phyloP scores from a whole-genome alignment of 805 yeast genomes.

The Maudiozyma pseudohumilis region DNA sequence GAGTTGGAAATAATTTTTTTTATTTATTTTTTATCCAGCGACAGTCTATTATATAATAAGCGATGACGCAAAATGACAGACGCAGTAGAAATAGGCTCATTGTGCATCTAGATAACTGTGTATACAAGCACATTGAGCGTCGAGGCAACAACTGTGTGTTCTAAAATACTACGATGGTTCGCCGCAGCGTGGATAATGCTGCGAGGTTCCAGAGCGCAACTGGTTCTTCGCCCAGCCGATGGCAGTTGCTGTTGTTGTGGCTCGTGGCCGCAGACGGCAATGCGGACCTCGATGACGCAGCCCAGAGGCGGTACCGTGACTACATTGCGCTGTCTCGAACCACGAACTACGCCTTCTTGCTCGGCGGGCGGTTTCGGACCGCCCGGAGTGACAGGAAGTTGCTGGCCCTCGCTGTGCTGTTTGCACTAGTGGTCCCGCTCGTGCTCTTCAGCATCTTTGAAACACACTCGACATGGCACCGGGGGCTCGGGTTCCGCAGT shows the following conservation, averaged over 20 bases:
- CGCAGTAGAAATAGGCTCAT: too few relatives aligned
- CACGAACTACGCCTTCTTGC: constrained; percentile 38
- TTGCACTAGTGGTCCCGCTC: constrained; percentile 34
- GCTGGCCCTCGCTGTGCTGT: constrained; percentile 30
- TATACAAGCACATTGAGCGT: too few relatives aligned
- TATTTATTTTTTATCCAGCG: too few relatives aligned
- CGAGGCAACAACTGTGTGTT: too few relatives aligned
- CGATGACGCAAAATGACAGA: too few relatives aligned
- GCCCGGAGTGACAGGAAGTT: constrained; percentile 34
- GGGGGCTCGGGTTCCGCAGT: constrained; percentile 12
- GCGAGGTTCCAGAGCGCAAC: too few relatives aligned
- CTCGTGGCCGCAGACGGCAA: constrained; percentile 19
- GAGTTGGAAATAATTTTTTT: too few relatives aligned
- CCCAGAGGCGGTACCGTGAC: too few relatives aligned
- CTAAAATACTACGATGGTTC: neutral
- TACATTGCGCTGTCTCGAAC: constrained; percentile 17
- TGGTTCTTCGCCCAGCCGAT: too few relatives aligned
- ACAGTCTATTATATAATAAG: too few relatives aligned
- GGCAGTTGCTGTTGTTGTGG: constrained; percentile 10
- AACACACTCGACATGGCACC: constrained; percentile 22
- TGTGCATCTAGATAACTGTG: too few relatives aligned
- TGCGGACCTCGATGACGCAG: constrained; percentile 5
- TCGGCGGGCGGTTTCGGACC: constrained; percentile 57
- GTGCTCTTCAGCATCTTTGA: constrained; percentile 47
- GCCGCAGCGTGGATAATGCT: too few relatives aligned